Evolutionary conservation across 2,329 filamentous ascomycete species (phyloP).

Genomic region (Hirsutella minnesotensis): DNA sequence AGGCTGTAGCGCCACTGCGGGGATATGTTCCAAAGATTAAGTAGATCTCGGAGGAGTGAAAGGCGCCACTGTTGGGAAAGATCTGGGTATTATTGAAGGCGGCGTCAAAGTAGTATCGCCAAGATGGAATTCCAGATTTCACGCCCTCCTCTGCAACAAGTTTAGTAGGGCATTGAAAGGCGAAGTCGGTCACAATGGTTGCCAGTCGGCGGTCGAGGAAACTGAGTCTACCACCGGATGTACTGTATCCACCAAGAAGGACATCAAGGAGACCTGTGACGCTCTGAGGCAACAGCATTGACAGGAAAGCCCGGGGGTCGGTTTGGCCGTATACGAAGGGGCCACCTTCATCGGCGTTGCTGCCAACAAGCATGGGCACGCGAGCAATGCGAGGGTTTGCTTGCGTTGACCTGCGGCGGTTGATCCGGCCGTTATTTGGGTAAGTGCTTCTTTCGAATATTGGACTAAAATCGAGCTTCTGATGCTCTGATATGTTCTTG

Average conservation of each 20-base stretch:
- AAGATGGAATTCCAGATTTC: conserved; percentile 22
- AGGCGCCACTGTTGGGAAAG: conserved; percentile 23
- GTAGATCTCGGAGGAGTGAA: conserved; percentile 31
- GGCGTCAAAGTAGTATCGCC: conserved; percentile 33
- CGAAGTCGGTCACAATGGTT: conserved; percentile 10
- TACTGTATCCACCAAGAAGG: conserved; percentile 2
- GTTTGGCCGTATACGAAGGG: background rate
- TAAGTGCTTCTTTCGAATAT: conserved; percentile 11
- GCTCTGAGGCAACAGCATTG: background rate
- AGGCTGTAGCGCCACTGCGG: conserved; percentile 7
- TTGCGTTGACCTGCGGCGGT: conserved; percentile 6
- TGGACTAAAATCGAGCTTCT: conserved; percentile 10
- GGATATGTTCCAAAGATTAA: conserved; percentile 29
- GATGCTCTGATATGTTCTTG: conserved; percentile 7
- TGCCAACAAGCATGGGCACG: conserved; percentile 13
- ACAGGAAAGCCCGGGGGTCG: background rate
- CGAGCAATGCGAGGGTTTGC: conserved; percentile 6
- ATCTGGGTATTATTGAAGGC: conserved; percentile 34
- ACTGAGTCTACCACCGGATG: too few species aligned
- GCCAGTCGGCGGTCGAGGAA: conserved; percentile 8
- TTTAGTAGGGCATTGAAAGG: conserved; percentile 10
- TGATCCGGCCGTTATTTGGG: conserved; percentile 5
- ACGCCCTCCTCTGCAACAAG: conserved; percentile 18
- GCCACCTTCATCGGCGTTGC: conserved; percentile 12
- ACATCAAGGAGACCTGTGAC: background rate